Evolutionary conservation across 2,329 filamentous ascomycete genomes (phyloP), one percentile per base, ranked within the genome.

Genomic region (Aspergillus pseudoglaucus): DNA sequence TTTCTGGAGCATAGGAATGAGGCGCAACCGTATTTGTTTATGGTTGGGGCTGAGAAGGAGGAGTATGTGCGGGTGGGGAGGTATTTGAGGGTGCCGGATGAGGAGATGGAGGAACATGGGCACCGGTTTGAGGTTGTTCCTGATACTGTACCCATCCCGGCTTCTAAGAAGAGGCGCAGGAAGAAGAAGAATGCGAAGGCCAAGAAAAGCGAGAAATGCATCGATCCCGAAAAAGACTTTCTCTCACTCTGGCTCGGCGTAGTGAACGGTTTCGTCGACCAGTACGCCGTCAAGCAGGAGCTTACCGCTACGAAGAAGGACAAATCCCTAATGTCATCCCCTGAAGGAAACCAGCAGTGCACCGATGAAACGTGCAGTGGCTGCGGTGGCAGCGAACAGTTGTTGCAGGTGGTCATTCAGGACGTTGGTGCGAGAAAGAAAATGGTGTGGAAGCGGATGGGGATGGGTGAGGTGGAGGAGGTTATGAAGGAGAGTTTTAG

Each of bases 11-110:
- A 47, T 5, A 25, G 41, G 1, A 15, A 14, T 7, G 32, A 45
- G 10, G 23, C 30, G 8, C 14, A 20, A 5, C 47, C 56, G 3
- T 35, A 56, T 14, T 38, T 59, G n/a, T 57, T 56, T 45, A 59
- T 60, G 55, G 20, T 47, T 6, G 40, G 25, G 1, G 48, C 51
- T 4, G 17, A 43, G 8, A 38, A 47, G 4, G 20, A 45, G 25
- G 54, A 53, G 33, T 57, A 54, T 32, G 37, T 53, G n/a, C 47
- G 50, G 14, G 35, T 57, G 22, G 10, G 5, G 6, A 30, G 45
- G 9, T 54, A 58, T 41, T 27, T 35, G 4, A 47, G 33, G 8
- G 23, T 42, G 10, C 44, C 42, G 10, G 45, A 23, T 5, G 41
- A 37, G 17, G 20, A 43, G 3, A 15, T 12, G 27, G 18, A 23